Percentiles rank a stretch among this genome's conserved stretches.
Evolutionary conservation across 768 basidiomycete genomes (phyloP).

Genomic region (Trametes maxima): DNA sequence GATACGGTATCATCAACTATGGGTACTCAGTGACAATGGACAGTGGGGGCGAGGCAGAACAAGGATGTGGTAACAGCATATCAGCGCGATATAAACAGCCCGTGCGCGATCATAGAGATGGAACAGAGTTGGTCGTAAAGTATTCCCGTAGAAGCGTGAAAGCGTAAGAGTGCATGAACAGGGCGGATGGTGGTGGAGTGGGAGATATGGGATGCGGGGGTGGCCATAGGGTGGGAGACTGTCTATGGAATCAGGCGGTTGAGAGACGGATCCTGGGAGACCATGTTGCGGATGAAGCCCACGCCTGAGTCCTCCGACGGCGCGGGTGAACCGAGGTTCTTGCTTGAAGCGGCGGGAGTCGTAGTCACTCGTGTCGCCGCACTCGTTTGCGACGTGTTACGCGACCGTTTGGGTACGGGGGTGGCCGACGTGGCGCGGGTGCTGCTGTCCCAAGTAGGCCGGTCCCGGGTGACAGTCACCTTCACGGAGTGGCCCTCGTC

Average conservation of each 20-base stretch:
- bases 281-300: conserved; percentile 79
- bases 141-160: conserved; percentile 30
- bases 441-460: conserved; percentile 69
- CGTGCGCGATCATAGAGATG: conserved; percentile 28
- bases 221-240: neutral
- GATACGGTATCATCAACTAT: conserved; percentile 36
- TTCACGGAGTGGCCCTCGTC: conserved; percentile 68
- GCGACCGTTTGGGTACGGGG: conserved; percentile 55
- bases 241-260: conserved; percentile 37
- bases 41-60: conserved; percentile 12
- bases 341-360: conserved; percentile 39
- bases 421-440: conserved; percentile 43
- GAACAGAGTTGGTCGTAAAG: conserved; percentile 32
- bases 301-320: conserved; percentile 84
- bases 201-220: conserved; percentile 10
- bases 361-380: conserved; percentile 48
- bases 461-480: conserved; percentile 64
- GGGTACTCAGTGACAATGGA: conserved; percentile 33
- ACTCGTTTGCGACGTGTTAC: conserved; percentile 76
- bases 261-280: conserved; percentile 74
- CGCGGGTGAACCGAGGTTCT: conserved; percentile 66
- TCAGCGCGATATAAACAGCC: conserved; percentile 27
- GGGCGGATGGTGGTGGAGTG: conserved; percentile 1
- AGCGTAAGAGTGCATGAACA: conserved; percentile 23
- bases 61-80: conserved; percentile 29